These are phyloP conservation scores for Teunomyces aglyptinius DNA, from an alignment of 805 yeast species.

Conservation along the genomic window DNA sequence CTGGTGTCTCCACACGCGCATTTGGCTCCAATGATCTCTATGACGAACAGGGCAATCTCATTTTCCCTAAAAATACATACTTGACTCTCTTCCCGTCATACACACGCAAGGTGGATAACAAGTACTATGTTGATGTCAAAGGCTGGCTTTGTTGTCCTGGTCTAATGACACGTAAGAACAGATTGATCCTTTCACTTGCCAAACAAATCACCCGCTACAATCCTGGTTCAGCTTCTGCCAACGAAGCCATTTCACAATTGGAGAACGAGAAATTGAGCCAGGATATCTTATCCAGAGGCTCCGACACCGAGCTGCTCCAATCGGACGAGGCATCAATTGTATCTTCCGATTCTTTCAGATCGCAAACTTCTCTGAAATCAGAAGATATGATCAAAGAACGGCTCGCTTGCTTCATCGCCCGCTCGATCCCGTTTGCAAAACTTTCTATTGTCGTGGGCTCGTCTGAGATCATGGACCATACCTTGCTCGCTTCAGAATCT, in stretches of 20 bases:
- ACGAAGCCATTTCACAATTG: conserved; percentile 22
- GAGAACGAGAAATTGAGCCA: conserved; percentile 27
- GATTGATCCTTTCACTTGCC: conserved; percentile 64
- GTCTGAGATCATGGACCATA: conserved; percentile 26
- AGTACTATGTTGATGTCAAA: conserved; percentile 54
- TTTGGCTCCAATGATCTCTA: conserved; percentile 23
- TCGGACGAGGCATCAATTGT: conserved; percentile 6
- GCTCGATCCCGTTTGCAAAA: conserved; percentile 58
- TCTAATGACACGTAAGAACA: conserved; percentile 64
- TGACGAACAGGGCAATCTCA: conserved; percentile 26
- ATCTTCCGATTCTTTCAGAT: not conserved
- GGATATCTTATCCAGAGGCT: conserved; percentile 15
- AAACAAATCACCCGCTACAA: conserved; percentile 57
- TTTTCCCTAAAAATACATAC: conserved; percentile 55
- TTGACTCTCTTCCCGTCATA: conserved; percentile 49
- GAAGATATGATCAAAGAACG: conserved; percentile 62
- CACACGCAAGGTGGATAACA: conserved; percentile 24
- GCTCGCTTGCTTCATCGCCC: conserved; percentile 66
- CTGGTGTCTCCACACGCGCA: conserved; percentile 40
- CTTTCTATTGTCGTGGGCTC: conserved; percentile 58
- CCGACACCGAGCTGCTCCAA: conserved; percentile 6
- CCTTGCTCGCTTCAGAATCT: conserved; percentile 24
- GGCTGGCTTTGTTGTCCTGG: conserved; percentile 79
- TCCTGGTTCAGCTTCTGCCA: conserved; percentile 6
- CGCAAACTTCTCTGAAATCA: conserved; percentile 5